phyloP scores from a whole-genome alignment of 2,329 filamentous ascomycete genomes.

The Xylariales sp. region DNA sequence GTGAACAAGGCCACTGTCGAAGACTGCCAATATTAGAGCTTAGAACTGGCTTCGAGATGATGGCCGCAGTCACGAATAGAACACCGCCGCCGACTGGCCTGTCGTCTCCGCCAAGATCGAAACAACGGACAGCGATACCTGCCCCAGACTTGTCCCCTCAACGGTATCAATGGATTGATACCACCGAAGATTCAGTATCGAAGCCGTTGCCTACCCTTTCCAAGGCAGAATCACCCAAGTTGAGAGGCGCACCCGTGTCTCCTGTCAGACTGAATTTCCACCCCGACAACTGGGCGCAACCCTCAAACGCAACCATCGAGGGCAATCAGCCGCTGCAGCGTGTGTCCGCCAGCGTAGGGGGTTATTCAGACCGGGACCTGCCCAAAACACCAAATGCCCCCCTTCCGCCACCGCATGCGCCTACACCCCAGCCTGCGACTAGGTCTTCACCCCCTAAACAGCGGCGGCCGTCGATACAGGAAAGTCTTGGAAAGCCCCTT shows the following conservation, averaged over 20 bases:
- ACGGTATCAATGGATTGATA: slow-evolving; percentile 27
- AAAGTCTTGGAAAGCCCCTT: slow-evolving; percentile 14
- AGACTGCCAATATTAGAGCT: too few relatives aligned
- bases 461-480: slow-evolving; percentile 11
- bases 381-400: slow-evolving; percentile 31
- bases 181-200: slow-evolving; percentile 16
- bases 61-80: slow-evolving; percentile 25
- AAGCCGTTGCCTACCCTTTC: slow-evolving; percentile 26
- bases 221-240: slow-evolving; percentile 32
- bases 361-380: slow-evolving; percentile 23
- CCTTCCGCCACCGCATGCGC: slow-evolving; percentile 34
- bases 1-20: too few relatives aligned
- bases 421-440: slow-evolving; percentile 14
- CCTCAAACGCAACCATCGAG: slow-evolving; percentile 50
- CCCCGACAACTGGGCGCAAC: slow-evolving; percentile 46
- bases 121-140: slow-evolving; percentile 21
- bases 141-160: slow-evolving; percentile 27
- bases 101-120: slow-evolving; percentile 22
- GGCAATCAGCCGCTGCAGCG: slow-evolving; percentile 12
- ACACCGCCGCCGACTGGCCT: slow-evolving; percentile 22
- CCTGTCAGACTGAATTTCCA: slow-evolving; percentile 53
- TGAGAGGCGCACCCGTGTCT: slow-evolving; percentile 50
- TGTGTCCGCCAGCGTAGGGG: not conserved
- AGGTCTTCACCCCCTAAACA: slow-evolving; percentile 8
- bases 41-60: slow-evolving; percentile 17